Evolutionary conservation across 139 green algal genomes (phyloP).

Genomic region (Auxenochlorella protothecoides): DNA sequence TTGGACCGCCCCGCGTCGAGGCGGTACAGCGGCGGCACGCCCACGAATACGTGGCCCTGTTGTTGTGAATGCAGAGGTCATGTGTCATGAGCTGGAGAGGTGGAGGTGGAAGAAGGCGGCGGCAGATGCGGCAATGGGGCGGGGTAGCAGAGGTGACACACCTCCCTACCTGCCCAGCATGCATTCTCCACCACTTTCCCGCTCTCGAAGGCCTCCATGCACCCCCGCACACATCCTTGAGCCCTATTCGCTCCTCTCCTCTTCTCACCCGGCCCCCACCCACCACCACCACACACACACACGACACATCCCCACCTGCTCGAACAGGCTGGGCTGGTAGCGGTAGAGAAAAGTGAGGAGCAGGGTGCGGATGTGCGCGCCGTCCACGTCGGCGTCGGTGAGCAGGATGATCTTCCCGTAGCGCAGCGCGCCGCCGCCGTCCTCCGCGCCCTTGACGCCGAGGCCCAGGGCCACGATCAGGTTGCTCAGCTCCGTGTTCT

Average conservation of each 20-base stretch:
- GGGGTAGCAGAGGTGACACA: no score
- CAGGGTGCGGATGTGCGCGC: constrained; percentile 94
- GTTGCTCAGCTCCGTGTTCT: constrained; percentile 88
- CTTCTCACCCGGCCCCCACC: neutral
- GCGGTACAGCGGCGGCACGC: constrained; percentile 86
- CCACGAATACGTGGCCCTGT: constrained; percentile 84
- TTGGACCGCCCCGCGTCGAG: constrained; percentile 14
- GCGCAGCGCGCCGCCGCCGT: constrained; percentile 12
- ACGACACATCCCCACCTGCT: constrained; percentile 8
- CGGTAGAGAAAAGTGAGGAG: constrained; percentile 97
- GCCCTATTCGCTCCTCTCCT: no score
- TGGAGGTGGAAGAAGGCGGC: no score
- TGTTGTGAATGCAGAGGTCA: neutral
- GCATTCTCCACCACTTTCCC: no score
- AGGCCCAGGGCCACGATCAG: constrained; percentile 91
- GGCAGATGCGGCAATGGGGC: no score
- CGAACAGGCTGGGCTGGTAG: constrained; percentile 77
- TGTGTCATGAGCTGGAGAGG: no score
- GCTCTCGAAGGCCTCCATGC: no score
- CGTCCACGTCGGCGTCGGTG: constrained; percentile 97
- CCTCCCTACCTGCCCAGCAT: no score
- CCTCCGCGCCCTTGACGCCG: constrained; percentile 56
- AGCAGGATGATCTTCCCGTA: constrained; percentile 85
- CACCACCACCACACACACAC: neutral
- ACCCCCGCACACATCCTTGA: no score